Evolutionary conservation across 208 protist species (phyloP).

Genomic region (Leishmania lainsoni): DNA sequence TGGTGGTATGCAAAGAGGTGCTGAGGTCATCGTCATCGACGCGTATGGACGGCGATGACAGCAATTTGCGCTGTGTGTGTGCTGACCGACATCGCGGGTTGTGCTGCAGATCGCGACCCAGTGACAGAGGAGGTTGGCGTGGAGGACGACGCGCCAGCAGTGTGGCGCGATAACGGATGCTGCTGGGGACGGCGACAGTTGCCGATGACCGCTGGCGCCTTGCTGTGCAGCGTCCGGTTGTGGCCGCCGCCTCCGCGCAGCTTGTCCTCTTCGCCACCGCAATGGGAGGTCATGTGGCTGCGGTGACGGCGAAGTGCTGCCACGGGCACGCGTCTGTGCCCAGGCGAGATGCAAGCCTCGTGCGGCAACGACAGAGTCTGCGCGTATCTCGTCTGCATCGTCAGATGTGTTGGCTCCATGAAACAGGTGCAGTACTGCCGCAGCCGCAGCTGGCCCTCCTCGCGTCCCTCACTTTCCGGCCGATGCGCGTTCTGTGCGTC

Average conservation of each 20-base stretch:
- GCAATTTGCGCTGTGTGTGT: constrained; percentile 1
- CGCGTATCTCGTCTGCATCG: background rate
- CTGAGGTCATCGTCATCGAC: constrained; percentile 8
- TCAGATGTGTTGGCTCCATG: background rate
- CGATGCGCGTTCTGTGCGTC: background rate
- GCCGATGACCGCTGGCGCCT: background rate
- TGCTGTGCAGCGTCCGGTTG: background rate
- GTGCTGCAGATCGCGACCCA: constrained; percentile 9
- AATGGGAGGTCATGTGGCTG: constrained; percentile 1
- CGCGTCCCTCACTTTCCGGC: background rate
- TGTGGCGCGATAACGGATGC: background rate
- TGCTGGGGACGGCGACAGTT: constrained; percentile 12
- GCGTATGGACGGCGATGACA: background rate
- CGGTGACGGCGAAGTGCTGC: constrained; percentile 5
- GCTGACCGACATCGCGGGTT: background rate
- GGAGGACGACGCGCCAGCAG: background rate
- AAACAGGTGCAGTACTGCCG: background rate
- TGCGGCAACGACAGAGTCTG: constrained; percentile 4
- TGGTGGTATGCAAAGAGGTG: background rate
- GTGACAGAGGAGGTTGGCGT: background rate
- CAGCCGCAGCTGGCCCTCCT: background rate
- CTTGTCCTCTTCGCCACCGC: constrained; percentile 3
- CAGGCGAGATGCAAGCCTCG: background rate
- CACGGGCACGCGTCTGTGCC: background rate
- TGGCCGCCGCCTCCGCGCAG: background rate